phyloP scores from a whole-genome alignment of 805 yeast species.

The Yarrowia sp. region DNA sequence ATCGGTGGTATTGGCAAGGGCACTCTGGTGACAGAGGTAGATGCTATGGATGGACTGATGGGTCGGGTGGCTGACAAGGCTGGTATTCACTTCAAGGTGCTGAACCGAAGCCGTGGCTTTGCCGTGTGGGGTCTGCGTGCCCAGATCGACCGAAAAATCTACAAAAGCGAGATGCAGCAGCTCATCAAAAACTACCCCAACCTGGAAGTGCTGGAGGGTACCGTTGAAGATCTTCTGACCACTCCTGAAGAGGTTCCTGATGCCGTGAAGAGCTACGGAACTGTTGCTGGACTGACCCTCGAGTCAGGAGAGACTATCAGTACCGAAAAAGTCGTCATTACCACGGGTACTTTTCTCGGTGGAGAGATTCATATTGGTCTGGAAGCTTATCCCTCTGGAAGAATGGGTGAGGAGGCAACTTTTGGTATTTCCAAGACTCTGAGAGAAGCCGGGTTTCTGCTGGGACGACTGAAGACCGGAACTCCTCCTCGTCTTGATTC shows the following conservation, averaged over 20 bases:
- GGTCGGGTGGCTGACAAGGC: slow-evolving; percentile 87
- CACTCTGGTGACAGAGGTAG: slow-evolving; percentile 87
- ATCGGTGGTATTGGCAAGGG: slow-evolving; percentile 99
- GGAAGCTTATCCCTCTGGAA: slow-evolving; percentile 81
- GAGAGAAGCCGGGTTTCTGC: slow-evolving; percentile 72
- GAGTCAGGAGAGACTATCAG: slow-evolving; percentile 68
- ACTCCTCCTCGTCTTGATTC: slow-evolving; percentile 91
- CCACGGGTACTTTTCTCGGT: slow-evolving; percentile 94
- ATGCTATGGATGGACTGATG: slow-evolving; percentile 94
- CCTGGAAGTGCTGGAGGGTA: slow-evolving; percentile 68
- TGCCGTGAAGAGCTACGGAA: slow-evolving; percentile 48
- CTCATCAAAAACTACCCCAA: slow-evolving; percentile 60
- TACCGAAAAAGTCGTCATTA: slow-evolving; percentile 76
- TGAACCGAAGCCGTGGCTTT: slow-evolving; percentile 87
- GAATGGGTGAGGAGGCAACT: slow-evolving; percentile 92
- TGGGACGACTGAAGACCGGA: slow-evolving; percentile 94
- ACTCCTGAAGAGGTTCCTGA: slow-evolving; percentile 41
- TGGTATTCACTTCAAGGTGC: slow-evolving; percentile 87
- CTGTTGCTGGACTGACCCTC: slow-evolving; percentile 73
- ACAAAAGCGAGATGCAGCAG: slow-evolving; percentile 78
- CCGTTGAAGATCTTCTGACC: slow-evolving; percentile 79
- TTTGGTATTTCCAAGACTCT: slow-evolving; percentile 86
- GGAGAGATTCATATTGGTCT: slow-evolving; percentile 95
- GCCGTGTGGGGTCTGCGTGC: slow-evolving; percentile 99
- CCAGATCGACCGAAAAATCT: slow-evolving; percentile 87